Evolutionary conservation across 768 basidiomycete genomes (phyloP).

Genomic region (Dacryopinax spathularia): DNA sequence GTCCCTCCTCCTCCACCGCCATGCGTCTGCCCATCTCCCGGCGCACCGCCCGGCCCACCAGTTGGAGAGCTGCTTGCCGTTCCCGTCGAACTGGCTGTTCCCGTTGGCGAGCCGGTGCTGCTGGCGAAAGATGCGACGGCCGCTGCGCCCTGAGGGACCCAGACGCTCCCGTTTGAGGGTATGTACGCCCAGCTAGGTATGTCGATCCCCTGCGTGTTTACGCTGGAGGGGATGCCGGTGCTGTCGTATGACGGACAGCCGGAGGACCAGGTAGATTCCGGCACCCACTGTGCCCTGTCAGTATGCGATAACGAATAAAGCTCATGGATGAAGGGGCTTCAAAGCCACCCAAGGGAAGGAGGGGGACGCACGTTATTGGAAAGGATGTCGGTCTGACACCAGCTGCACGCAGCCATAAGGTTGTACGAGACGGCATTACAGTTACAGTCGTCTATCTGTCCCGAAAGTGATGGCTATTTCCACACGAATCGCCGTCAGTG

Average conservation of each 20-base stretch:
- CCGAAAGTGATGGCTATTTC: neutral
- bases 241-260: neutral
- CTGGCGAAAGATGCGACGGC: no score
- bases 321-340: no score
- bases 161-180: neutral
- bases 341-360: neutral
- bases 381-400: constrained; percentile 6
- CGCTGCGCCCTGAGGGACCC: neutral
- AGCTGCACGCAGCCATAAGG: constrained; percentile 8
- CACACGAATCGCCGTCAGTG: no score
- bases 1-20: neutral
- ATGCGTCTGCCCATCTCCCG: no score
- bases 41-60: neutral
- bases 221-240: neutral
- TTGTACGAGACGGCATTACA: constrained; percentile 8
- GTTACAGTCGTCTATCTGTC: constrained; percentile 5
- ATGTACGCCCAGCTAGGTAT: neutral
- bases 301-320: neutral
- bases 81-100: neutral
- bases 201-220: neutral
- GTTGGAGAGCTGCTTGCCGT: neutral
- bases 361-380: neutral
- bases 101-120: neutral
- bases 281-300: neutral
- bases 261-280: neutral